A percentile compares a stretch with the other conserved stretches of the same genome.
phyloP scores from a whole-genome alignment of 495 filamentous ascomycete genomes.

The Jackrogersella minutella region DNA sequence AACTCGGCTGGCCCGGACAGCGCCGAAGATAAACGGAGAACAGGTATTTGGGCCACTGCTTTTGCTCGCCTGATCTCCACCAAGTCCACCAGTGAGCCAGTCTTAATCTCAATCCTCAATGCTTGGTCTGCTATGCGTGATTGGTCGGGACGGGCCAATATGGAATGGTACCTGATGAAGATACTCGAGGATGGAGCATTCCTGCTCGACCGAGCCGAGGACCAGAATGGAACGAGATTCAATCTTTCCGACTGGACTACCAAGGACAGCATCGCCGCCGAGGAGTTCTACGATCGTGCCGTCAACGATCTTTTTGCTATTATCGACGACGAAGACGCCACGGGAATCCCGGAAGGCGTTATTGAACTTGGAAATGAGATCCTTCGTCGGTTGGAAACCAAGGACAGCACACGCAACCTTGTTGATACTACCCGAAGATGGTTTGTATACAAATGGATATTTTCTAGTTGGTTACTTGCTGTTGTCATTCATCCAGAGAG shows the following conservation, averaged over 20 bases:
- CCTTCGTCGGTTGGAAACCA: constrained; percentile 75
- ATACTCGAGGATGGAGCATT: constrained; percentile 92
- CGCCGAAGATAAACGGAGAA: constrained; percentile 72
- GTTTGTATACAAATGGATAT: constrained; percentile 90
- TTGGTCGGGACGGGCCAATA: constrained; percentile 86
- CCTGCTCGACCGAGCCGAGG: constrained; percentile 79
- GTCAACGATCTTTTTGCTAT: constrained; percentile 85
- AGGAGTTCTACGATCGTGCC: constrained; percentile 89
- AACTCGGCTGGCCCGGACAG: constrained; percentile 83
- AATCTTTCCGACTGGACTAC: constrained; percentile 69
- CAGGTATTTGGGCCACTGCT: constrained; percentile 85
- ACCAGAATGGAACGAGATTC: constrained; percentile 69
- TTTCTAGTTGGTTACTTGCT: constrained; percentile 83
- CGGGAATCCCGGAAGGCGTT: constrained; percentile 84
- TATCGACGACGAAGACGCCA: constrained; percentile 78
- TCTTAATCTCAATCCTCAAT: constrained; percentile 76
- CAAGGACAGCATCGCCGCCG: constrained; percentile 78
- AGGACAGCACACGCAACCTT: constrained; percentile 51
- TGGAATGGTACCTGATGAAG: constrained; percentile 94
- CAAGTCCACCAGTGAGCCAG: constrained; percentile 64
- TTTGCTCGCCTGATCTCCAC: constrained; percentile 79
- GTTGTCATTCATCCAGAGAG: constrained; percentile 90
- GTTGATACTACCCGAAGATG: constrained; percentile 77
- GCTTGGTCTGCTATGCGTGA: constrained; percentile 85
- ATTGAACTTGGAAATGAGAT: constrained; percentile 84